A percentile compares a stretch with the other conserved stretches of the same genome.
Evolutionary conservation across 2,329 filamentous ascomycete genomes (phyloP).

Genomic region (Aureobasidium sp.): DNA sequence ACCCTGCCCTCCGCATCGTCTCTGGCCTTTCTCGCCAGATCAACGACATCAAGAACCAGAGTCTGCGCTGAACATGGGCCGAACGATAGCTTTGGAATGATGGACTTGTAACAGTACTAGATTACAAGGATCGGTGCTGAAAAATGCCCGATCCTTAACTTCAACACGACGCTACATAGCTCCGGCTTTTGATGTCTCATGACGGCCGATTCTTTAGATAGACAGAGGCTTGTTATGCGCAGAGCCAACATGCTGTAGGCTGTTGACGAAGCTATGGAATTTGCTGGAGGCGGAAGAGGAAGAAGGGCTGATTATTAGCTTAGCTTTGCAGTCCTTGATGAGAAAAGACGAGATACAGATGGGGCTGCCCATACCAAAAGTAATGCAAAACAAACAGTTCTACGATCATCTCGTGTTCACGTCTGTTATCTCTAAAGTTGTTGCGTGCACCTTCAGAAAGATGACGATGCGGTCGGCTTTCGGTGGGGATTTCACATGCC

Average conservation of each 20-base stretch:
- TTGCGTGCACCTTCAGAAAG: too few species aligned
- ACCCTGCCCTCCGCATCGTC: conserved; percentile 36
- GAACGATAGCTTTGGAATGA: not conserved
- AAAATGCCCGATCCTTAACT: not conserved
- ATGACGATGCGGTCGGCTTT: not conserved
- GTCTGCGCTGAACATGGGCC: not conserved
- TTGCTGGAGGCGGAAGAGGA: not conserved
- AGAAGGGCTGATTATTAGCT: not conserved
- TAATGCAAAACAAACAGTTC: conserved; percentile 4
- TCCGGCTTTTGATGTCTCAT: not conserved
- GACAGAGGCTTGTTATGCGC: not conserved
- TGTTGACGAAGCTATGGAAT: not conserved
- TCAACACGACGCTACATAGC: not conserved
- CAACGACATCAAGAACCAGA: conserved; percentile 20
- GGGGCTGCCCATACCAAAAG: not conserved
- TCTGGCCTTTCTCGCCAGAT: conserved; percentile 26
- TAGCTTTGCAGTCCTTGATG: not conserved
- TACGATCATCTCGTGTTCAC: not conserved
- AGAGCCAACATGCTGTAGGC: not conserved
- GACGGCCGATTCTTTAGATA: not conserved
- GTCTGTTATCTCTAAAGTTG: too few species aligned
- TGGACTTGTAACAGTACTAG: not conserved
- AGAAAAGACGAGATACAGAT: not conserved
- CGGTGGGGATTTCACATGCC: conserved; percentile 7
- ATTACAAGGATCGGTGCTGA: not conserved